phyloP scores from a whole-genome alignment of 768 basidiomycete species.

The Mycena pura region DNA sequence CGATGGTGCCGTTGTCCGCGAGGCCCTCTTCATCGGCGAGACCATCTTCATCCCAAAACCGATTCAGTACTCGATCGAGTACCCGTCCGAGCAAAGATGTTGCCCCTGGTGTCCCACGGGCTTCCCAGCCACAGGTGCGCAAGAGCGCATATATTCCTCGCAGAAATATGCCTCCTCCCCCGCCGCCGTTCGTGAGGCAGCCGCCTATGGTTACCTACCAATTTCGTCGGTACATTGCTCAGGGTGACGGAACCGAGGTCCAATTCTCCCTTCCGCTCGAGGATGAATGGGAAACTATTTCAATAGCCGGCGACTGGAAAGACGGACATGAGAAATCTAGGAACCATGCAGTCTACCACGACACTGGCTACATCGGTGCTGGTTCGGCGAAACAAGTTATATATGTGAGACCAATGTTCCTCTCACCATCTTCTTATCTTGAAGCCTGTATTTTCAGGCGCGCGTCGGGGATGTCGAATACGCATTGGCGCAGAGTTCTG shows the following conservation, averaged over 20 bases:
- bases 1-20: background rate
- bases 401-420: conserved; percentile 21
- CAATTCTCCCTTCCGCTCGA: background rate
- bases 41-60: too few relatives aligned
- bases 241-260: background rate
- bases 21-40: too few relatives aligned
- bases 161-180: background rate
- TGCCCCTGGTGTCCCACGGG: too few relatives aligned
- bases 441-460: conserved; percentile 5
- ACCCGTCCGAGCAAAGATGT: too few relatives aligned
- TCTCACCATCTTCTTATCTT: background rate
- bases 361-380: conserved; percentile 21
- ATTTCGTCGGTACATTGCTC: background rate
- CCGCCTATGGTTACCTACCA: background rate
- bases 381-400: conserved; percentile 22
- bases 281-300: background rate
- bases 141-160: background rate
- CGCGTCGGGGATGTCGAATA: conserved; percentile 20
- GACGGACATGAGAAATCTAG: background rate
- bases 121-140: background rate
- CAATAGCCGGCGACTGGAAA: conserved; percentile 3
- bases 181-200: background rate
- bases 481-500: conserved; percentile 16
- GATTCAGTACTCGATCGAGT: too few relatives aligned
- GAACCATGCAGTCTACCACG: background rate